phyloP scores from a whole-genome alignment of 192 early-diverging fungal genomes.

The Pecoramyces ruminantium region DNA sequence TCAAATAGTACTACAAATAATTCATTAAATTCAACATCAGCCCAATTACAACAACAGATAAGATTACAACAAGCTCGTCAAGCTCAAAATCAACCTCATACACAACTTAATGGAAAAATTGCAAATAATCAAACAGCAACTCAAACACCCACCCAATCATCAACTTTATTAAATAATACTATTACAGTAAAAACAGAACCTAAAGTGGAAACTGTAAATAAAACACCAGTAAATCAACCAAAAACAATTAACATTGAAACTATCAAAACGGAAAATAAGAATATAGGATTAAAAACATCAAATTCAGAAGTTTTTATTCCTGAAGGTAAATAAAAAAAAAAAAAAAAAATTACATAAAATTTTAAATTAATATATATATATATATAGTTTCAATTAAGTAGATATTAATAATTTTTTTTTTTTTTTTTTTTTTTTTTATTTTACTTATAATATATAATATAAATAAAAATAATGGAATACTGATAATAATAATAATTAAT shows the following conservation, averaged over 20 bases:
- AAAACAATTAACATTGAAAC: not conserved
- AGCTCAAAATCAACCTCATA: not conserved
- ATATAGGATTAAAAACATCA: not conserved
- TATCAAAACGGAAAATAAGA: not conserved
- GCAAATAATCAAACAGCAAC: not conserved
- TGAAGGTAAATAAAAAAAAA: not conserved
- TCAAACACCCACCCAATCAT: not conserved
- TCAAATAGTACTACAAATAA: too few relatives aligned
- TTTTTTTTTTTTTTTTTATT: too few relatives aligned
- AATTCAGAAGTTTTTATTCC: not conserved
- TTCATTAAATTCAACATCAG: too few relatives aligned
- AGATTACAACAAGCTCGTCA: too few relatives aligned
- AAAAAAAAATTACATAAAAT: too few relatives aligned
- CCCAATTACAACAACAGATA: too few relatives aligned
- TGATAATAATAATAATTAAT: too few relatives aligned
- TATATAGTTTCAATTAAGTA: too few relatives aligned
- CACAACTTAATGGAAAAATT: not conserved
- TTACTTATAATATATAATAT: too few relatives aligned
- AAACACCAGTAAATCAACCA: not conserved
- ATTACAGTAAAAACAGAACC: not conserved
- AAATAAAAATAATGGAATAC: too few relatives aligned
- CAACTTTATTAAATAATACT: not conserved
- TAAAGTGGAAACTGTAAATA: not conserved
- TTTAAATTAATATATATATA: too few relatives aligned
- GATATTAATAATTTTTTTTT: too few relatives aligned